phyloP scores from a whole-genome alignment of 2,329 filamentous ascomycete species.

The Cryphonectria carpinicola region DNA sequence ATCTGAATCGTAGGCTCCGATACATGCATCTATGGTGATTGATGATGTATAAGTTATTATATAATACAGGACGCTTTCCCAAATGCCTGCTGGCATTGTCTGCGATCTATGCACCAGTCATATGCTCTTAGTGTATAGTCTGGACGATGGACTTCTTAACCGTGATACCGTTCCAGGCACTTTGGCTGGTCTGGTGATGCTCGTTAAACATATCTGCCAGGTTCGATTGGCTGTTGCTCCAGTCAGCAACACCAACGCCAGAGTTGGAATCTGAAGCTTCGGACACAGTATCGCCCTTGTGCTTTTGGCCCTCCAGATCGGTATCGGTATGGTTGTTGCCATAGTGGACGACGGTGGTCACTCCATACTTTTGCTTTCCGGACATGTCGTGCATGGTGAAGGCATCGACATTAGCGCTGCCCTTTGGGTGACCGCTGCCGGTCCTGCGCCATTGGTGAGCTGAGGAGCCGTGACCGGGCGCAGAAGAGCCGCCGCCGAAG shows the following conservation, averaged over 20 bases:
- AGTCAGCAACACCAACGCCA: neutral
- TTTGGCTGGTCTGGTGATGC: neutral
- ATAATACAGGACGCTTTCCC: neutral
- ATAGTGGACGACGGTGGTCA: neutral
- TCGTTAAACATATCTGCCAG: neutral
- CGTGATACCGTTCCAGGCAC: neutral
- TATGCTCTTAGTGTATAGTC: neutral
- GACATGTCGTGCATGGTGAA: slow-evolving; percentile 1
- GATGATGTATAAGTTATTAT: neutral
- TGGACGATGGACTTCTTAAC: neutral
- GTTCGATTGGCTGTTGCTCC: slow-evolving; percentile 7
- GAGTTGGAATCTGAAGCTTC: neutral
- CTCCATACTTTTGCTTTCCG: neutral
- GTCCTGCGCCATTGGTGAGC: slow-evolving; percentile 5
- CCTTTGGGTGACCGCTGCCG: neutral
- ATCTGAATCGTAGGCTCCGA: neutral
- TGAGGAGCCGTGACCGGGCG: neutral
- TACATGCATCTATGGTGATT: neutral
- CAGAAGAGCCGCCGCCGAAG: neutral
- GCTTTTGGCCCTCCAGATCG: slow-evolving; percentile 4
- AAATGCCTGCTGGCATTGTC: too few species aligned
- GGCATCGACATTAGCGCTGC: neutral
- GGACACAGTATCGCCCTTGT: neutral
- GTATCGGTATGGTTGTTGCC: neutral
- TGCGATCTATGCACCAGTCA: too few species aligned